phyloP scores from a whole-genome alignment of 352 stramenopile species.

The Phytophthora brassicae region DNA sequence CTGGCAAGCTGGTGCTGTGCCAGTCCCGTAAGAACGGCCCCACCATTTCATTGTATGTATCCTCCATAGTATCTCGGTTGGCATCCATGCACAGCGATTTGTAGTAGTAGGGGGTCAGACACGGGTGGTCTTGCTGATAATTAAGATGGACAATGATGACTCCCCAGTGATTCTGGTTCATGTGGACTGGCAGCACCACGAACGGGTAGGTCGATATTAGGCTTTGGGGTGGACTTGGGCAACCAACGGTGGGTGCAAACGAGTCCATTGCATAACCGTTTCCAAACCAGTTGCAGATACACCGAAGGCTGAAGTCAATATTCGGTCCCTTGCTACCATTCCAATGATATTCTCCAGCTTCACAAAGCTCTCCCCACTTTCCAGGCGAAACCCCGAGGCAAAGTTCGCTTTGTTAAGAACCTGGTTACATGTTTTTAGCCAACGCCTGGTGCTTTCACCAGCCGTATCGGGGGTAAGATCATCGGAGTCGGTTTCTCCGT shows the following conservation, averaged over 20 bases:
- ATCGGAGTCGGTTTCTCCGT: too few relatives aligned
- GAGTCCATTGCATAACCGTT: slow-evolving; percentile 3
- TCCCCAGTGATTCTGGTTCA: slow-evolving; percentile 1
- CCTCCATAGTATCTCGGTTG: background rate
- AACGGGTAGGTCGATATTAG: background rate
- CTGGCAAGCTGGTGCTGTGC: background rate
- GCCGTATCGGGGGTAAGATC: too few relatives aligned
- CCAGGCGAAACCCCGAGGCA: too few relatives aligned
- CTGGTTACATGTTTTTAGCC: too few relatives aligned
- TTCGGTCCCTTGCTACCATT: too few relatives aligned
- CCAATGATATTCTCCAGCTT: too few relatives aligned
- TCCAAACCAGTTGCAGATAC: background rate
- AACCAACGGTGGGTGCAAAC: background rate
- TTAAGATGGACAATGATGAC: background rate
- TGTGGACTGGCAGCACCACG: slow-evolving; percentile 1
- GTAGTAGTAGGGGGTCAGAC: slow-evolving; percentile 8
- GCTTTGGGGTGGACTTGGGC: background rate
- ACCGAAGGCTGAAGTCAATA: too few relatives aligned
- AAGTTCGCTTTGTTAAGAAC: too few relatives aligned
- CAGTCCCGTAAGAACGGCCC: background rate
- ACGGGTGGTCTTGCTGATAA: background rate
- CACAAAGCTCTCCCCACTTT: too few relatives aligned
- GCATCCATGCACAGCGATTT: background rate
- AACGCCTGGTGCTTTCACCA: too few relatives aligned
- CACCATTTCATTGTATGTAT: background rate